Evolutionary conservation across 208 protist species (phyloP), one percentile per base, ranked within the genome.

Genomic region (Trypanosoma vivax): DNA sequence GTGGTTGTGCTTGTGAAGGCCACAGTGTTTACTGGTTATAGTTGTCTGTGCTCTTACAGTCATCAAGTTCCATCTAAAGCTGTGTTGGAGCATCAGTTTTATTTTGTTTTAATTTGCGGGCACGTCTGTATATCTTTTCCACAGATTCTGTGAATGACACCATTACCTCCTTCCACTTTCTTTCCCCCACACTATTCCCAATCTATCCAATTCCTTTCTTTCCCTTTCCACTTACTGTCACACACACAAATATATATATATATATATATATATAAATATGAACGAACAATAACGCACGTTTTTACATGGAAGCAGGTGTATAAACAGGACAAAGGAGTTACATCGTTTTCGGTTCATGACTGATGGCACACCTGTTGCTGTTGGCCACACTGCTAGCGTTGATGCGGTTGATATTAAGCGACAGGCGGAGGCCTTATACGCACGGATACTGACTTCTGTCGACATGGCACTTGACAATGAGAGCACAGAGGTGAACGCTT

Each of bases 401-500:
- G 42, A 59, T 28, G 39, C 34, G 9, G 34, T 33, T 5, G 43
- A 53, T 48, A 11, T 65, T 27, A 49, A 65, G 38, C 25, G 43
- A 19, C 60, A 65, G 28, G 60, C 53, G 33, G 60, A 65, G 13
- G 23, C n/a, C 1, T 30, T 65, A 27, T 65, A 65, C 27, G 30
- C 31, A 21, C 48, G 55, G 19, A 65, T 65, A n/a, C 50, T 65
- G 33, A 31, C 60, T 0, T 46, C 18, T 47, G 60, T 65, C 2
- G 50, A 65, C 45, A 11, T 48, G 23, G 47, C n/a, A 29, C 29
- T 58, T 49, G 43, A 53, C 3, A 46, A 19, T 14, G 43, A 39
- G 6, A 24, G 6, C 13, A 30, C 1, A n/a, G 33, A 39, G 13
- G 39, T 19, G n/a, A n/a, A n/a, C n/a, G n/a, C n/a, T n/a, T n/a